Base-by-base conservation (phyloP, 768 basidiomycete species). In the Leccinellum albellum region DNA sequence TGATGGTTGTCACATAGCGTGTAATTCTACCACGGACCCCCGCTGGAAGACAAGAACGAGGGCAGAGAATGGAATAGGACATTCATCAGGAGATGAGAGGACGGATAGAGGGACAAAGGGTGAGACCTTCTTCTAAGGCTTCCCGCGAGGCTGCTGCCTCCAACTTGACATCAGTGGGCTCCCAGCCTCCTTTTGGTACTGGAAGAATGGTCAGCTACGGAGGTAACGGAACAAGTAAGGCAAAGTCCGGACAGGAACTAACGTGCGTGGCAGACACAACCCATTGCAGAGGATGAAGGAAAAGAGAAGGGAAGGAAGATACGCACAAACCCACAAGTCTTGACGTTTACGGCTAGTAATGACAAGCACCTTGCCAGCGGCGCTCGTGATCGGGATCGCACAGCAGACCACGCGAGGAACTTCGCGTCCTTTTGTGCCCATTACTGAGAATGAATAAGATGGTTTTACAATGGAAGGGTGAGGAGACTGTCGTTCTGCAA, bases 151-250 rank as follows among this genome's bases (percentile, higher is more conserved):
- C 91, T 71, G 91, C 91, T 77, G 84, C 86, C 80, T 92, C 90
- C 67, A 93, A 77, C 73, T 78, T 80, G 66, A 80, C 85, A 81
- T 94, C 91, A 56, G 87, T 80, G 64, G 84, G 77, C 75, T 94
- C 91, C 87, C 87, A 94, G 70, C 91, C 91, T 73, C 91, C 91
- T 79, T 94, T 94, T n/a, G 91, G 91, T 67, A 94, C 91, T 93
- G 69, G 54, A 58, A 55, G 59, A 49, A 51, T 24, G 9, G 60
- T 58, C 46, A 61, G 62, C 32, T 24, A 17, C n/a, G 33, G 46
- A 49, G 51, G 23, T 15, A 51, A 59, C 10, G 29, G 15, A 17
- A 50, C 13, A 46, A 56, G 10, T 12, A 4, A 28, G 53, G 40
- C 14, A 55, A 51, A 44, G 23, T 40, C 20, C 20, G 10, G 45